A percentile compares a stretch with the other conserved stretches of the same genome.
Evolutionary conservation across 2,329 filamentous ascomycete genomes (phyloP).

Genomic region (Colletotrichum euphorbiae): DNA sequence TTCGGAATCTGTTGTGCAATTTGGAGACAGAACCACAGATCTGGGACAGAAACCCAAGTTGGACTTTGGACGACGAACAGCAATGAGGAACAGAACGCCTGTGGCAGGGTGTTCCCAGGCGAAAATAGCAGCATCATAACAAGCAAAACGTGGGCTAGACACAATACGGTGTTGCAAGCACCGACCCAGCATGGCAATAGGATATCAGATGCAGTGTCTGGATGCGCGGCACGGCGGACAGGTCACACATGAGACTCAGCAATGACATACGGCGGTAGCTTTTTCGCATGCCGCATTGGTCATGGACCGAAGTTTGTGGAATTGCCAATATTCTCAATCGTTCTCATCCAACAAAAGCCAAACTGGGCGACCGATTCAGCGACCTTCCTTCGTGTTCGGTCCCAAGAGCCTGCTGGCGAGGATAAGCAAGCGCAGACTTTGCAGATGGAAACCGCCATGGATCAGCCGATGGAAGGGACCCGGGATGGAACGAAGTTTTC

Average conservation of each 20-base stretch:
- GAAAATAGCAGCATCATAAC: neutral
- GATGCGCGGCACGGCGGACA: slow-evolving; percentile 3
- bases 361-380: slow-evolving; percentile 1
- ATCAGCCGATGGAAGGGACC: slow-evolving; percentile 4
- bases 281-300: slow-evolving; percentile 11
- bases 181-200: slow-evolving; percentile 19
- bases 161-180: slow-evolving; percentile 22
- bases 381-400: slow-evolving; percentile 27
- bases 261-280: neutral
- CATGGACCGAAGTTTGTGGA: slow-evolving; percentile 7
- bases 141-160: slow-evolving; percentile 19
- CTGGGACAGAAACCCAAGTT: neutral
- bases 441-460: slow-evolving; percentile 5
- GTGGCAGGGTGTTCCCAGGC: slow-evolving; percentile 10
- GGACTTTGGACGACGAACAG: neutral
- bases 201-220: slow-evolving; percentile 27
- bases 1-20: neutral
- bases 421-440: slow-evolving; percentile 20
- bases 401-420: neutral
- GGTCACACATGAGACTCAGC: slow-evolving; percentile 18
- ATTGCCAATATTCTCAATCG: neutral
- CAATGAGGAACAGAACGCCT: neutral
- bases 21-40: slow-evolving; percentile 12
- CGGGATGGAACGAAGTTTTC: neutral
- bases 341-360: slow-evolving; percentile 7